Conservation (phyloP, 1,139 yeast species). For the Zygoascus sp. region DNA sequence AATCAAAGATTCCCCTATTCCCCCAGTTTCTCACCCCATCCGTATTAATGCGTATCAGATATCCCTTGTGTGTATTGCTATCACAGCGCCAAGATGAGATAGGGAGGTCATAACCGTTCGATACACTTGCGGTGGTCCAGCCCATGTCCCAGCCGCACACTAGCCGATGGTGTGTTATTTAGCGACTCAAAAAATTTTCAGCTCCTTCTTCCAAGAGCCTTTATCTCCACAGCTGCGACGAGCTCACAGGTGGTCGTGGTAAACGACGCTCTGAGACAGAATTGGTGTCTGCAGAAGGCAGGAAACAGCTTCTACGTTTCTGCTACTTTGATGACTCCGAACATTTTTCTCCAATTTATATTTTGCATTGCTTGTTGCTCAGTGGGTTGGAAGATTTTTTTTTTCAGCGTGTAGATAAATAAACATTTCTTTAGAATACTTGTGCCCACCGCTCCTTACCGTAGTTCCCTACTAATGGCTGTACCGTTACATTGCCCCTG, state of each 20-base stretch:
- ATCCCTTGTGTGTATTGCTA: background rate
- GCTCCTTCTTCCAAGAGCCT: slow-evolving; percentile 13
- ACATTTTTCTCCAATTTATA: background rate
- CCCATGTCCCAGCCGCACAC: background rate
- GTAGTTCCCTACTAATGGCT: background rate
- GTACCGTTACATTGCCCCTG: too few relatives aligned
- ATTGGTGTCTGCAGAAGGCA: slow-evolving; percentile 14
- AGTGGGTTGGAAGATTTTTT: too few relatives aligned
- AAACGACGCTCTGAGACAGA: slow-evolving; percentile 22
- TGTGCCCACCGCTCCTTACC: background rate
- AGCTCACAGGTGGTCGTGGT: slow-evolving; percentile 17
- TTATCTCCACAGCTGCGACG: slow-evolving; percentile 21
- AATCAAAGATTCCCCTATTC: background rate
- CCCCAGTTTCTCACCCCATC: background rate
- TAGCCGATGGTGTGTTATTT: background rate
- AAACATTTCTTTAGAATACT: background rate
- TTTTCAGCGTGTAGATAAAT: too few relatives aligned
- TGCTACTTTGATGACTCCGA: slow-evolving; percentile 6
- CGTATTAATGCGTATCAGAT: background rate
- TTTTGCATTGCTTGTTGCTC: too few relatives aligned
- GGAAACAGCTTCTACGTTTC: background rate
- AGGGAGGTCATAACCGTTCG: too few relatives aligned
- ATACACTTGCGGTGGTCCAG: background rate
- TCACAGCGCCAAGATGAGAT: background rate
- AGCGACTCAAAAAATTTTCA: background rate